phyloP scores from a whole-genome alignment of 768 basidiomycete genomes.

The Boletellus emodensis region DNA sequence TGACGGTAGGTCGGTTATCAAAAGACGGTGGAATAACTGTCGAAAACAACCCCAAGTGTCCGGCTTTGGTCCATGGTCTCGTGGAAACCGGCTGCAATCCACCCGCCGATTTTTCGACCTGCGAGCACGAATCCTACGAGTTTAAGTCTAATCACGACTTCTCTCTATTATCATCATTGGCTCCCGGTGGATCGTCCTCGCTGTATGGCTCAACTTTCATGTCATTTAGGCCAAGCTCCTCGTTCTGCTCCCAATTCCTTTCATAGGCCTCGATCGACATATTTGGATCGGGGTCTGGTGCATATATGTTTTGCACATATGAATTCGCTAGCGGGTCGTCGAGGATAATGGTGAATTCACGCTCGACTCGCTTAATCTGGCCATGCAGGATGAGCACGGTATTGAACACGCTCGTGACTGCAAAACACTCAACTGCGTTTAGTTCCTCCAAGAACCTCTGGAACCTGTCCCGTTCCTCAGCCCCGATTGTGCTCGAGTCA shows the following conservation, averaged over 20 bases:
- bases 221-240: slow-evolving; percentile 89
- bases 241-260: slow-evolving; percentile 86
- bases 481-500: slow-evolving; percentile 46
- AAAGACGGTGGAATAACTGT: too few species aligned
- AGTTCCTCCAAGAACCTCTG: slow-evolving; percentile 71
- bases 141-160: slow-evolving; percentile 3
- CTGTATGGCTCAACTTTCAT: slow-evolving; percentile 64
- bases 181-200: slow-evolving; percentile 9
- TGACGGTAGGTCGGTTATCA: too few species aligned
- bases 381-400: background rate
- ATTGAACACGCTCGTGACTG: background rate
- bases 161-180: background rate
- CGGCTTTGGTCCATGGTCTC: too few species aligned
- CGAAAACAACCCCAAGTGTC: too few species aligned
- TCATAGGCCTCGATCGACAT: slow-evolving; percentile 84
- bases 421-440: slow-evolving; percentile 54
- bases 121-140: background rate
- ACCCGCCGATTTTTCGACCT: too few species aligned
- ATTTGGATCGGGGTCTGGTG: slow-evolving; percentile 94
- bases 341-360: slow-evolving; percentile 86
- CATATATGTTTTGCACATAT: slow-evolving; percentile 94
- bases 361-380: slow-evolving; percentile 73
- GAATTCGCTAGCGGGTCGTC: slow-evolving; percentile 96
- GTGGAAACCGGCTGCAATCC: too few species aligned
- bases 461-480: slow-evolving; percentile 56